These are phyloP conservation scores for Metahyphopichia silvanorum DNA, from an alignment of 805 yeast species.

Conservation along the genomic window DNA sequence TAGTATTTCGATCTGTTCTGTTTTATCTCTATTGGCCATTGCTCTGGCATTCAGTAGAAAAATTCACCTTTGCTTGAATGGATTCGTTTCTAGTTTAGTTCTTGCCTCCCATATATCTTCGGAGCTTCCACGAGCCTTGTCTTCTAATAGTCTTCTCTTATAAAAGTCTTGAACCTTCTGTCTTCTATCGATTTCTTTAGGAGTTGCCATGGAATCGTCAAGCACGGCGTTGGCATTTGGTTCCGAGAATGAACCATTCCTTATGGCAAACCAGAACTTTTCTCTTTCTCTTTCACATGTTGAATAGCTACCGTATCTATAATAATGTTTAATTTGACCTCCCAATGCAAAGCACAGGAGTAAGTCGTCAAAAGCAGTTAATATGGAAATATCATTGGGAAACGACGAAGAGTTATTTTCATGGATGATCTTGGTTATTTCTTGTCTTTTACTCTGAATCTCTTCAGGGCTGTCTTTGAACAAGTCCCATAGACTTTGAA, in stretches of 20 bases:
- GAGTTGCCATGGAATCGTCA: constrained; percentile 21
- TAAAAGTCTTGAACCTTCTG: constrained; percentile 64
- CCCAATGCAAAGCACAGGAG: constrained; percentile 86
- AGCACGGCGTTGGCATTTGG: constrained; percentile 11
- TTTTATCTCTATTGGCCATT: too few relatives aligned
- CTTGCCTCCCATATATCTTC: constrained; percentile 80
- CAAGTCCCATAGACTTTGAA: constrained; percentile 26
- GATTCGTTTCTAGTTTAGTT: constrained; percentile 26
- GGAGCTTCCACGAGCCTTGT: constrained; percentile 65
- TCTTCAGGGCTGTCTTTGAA: constrained; percentile 30
- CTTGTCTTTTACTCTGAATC: constrained; percentile 18
- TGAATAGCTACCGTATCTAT: constrained; percentile 76
- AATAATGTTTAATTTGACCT: constrained; percentile 82
- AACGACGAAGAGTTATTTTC: constrained; percentile 18
- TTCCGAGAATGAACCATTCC: constrained; percentile 38
- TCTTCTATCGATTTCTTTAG: constrained; percentile 50
- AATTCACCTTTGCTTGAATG: constrained; percentile 28
- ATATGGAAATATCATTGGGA: constrained; percentile 35
- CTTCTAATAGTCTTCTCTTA: constrained; percentile 57
- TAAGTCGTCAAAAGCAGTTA: constrained; percentile 84
- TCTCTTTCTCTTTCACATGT: constrained; percentile 67
- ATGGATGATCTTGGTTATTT: constrained; percentile 16
- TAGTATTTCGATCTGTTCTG: too few relatives aligned
- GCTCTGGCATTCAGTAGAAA: too few relatives aligned
- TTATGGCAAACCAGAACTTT: constrained; percentile 78